Conservation (phyloP, 2,329 filamentous ascomycete genomes). For the Botrytis porri region DNA sequence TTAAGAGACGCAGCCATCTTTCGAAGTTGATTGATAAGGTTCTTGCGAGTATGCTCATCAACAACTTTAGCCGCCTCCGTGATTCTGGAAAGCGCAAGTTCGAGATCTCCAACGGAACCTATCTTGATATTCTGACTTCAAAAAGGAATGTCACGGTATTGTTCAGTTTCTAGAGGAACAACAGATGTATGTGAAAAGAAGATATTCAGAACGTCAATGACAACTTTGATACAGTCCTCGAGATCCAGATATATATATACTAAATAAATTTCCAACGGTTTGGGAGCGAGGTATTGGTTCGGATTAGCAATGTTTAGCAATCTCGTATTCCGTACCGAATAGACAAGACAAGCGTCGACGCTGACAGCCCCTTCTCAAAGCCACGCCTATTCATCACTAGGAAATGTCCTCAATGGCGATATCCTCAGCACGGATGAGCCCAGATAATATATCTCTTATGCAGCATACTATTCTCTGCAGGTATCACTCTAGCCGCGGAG, state of each 20-base stretch:
- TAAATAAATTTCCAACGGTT: background rate
- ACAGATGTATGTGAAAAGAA: background rate
- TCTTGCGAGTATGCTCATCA: conserved; percentile 1
- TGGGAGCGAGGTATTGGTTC: background rate
- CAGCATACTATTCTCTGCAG: background rate
- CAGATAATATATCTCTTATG: background rate
- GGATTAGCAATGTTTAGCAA: background rate
- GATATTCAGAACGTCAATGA: background rate
- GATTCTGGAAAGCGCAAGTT: background rate
- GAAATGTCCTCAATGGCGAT: background rate
- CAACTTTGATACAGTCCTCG: background rate
- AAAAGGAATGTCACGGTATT: background rate
- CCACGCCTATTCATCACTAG: background rate
- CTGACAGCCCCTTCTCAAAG: background rate
- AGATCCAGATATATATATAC: background rate
- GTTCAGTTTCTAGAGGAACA: background rate
- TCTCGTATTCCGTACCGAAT: background rate
- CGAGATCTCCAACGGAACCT: background rate
- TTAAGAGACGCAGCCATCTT: background rate
- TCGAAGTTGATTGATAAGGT: background rate
- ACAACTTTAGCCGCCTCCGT: background rate
- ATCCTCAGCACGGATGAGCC: background rate
- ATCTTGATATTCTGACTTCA: background rate
- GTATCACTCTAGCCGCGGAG: background rate
- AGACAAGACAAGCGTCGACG: background rate